These are phyloP conservation scores for Ichthyophthirius multifiliis DNA, from an alignment of 169 alveolate species.

Conservation along the genomic window DNA sequence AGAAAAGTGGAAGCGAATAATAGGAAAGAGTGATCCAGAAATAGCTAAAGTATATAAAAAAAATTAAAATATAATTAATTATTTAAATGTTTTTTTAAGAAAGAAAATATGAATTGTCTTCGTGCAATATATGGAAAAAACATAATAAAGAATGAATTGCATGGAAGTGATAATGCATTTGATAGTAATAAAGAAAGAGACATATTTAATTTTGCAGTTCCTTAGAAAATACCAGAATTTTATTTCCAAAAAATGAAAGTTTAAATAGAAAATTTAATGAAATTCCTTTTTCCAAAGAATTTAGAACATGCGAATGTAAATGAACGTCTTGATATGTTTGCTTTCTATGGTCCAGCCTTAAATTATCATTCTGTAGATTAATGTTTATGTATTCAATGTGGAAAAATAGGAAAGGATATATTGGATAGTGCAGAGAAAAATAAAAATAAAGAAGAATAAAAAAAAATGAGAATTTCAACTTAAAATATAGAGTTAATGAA, in stretches of 20 bases:
- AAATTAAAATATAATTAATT: not conserved
- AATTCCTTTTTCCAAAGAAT: slow-evolving; percentile 79
- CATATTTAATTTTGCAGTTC: slow-evolving; percentile 74
- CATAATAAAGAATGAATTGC: slow-evolving; percentile 73
- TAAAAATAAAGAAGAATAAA: slow-evolving; percentile 26
- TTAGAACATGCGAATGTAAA: slow-evolving; percentile 76
- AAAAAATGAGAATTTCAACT: slow-evolving; percentile 34
- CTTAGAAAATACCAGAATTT: slow-evolving; percentile 78
- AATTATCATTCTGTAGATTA: slow-evolving; percentile 71
- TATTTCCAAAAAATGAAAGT: slow-evolving; percentile 63
- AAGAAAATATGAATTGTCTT: slow-evolving; percentile 37
- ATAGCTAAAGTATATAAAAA: slow-evolving; percentile 56
- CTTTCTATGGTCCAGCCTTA: slow-evolving; percentile 78
- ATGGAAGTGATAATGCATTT: slow-evolving; percentile 66
- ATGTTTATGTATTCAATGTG: slow-evolving; percentile 68
- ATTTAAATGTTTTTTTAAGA: not conserved
- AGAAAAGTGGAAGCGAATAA: slow-evolving; percentile 65
- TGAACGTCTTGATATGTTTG: slow-evolving; percentile 77
- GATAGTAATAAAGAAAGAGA: slow-evolving; percentile 81
- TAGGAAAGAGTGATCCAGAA: slow-evolving; percentile 78
- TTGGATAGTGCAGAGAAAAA: slow-evolving; percentile 30
- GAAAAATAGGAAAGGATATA: slow-evolving; percentile 45
- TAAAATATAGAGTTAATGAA: slow-evolving; percentile 6
- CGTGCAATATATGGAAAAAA: slow-evolving; percentile 71
- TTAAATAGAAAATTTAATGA: slow-evolving; percentile 58